A percentile compares a stretch with the other conserved stretches of the same genome.
Evolutionary conservation across 345 rosid genomes (phyloP).

Genomic region (Acer saccharum): DNA sequence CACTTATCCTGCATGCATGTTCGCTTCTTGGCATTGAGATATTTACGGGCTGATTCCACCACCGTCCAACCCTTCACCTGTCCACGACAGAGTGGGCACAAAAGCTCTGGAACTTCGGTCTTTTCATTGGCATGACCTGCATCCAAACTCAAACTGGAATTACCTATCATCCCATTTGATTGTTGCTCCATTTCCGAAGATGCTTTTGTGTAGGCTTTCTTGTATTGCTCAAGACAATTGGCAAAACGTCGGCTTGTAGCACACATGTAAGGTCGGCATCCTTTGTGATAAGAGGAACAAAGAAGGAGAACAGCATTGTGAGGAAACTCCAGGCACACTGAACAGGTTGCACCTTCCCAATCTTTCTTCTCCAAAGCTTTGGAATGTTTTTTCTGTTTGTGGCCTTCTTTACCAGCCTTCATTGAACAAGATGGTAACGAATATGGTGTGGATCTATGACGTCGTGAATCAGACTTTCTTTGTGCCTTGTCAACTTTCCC

Average conservation of each 20-base stretch:
- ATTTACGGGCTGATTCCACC: conserved; percentile 68
- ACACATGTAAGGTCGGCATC: conserved; percentile 96
- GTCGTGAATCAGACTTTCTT: conserved; percentile 29
- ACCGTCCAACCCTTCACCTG: conserved; percentile 96
- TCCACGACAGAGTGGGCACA: conserved; percentile 87
- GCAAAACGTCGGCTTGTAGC: conserved; percentile 81
- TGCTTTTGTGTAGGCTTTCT: conserved; percentile 65
- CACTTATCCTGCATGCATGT: conserved; percentile 81
- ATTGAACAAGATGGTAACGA: conserved; percentile 39
- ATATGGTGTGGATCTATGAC: conserved; percentile 28
- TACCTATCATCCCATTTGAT: conserved; percentile 23
- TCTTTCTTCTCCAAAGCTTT: conserved; percentile 57
- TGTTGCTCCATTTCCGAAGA: conserved; percentile 34
- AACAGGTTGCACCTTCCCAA: conserved; percentile 67
- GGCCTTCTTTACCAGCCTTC: conserved; percentile 35
- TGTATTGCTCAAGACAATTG: conserved; percentile 85
- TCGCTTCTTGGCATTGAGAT: conserved; percentile 68
- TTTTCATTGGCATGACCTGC: conserved; percentile 30
- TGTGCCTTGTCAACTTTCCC: conserved; percentile 50
- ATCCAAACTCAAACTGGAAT: conserved; percentile 26
- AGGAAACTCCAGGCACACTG: conserved; percentile 80
- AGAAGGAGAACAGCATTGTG: conserved; percentile 88
- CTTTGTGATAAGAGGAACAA: conserved; percentile 80
- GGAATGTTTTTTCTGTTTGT: conserved; percentile 28
- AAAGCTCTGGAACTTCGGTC: conserved; percentile 60